Percentiles rank a stretch among this genome's conserved stretches.
Evolutionary conservation across 352 stramenopile species (phyloP).

Genomic region (Globisporangium parvum): DNA sequence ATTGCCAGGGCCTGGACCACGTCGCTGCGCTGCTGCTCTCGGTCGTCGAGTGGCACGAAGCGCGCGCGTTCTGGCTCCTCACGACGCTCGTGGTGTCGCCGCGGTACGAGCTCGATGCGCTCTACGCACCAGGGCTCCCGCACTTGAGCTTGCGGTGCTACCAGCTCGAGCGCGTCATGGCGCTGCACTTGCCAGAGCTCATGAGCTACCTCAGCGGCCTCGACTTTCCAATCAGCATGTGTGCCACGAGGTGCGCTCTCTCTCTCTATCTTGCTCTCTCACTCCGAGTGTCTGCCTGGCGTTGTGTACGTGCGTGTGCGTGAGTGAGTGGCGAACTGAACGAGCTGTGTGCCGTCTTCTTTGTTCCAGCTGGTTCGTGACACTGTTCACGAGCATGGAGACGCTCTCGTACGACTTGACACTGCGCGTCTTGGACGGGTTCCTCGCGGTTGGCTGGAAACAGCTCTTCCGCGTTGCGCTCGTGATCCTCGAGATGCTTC

Average conservation of each 20-base stretch:
- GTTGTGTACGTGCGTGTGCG: no score
- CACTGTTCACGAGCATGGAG: slow-evolving; percentile 74
- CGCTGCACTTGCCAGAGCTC: slow-evolving; percentile 32
- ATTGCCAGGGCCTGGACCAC: slow-evolving; percentile 76
- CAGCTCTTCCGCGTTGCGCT: slow-evolving; percentile 62
- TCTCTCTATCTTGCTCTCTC: no score
- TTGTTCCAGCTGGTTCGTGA: slow-evolving; percentile 87
- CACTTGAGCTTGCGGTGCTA: slow-evolving; percentile 59
- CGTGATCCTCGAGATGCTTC: slow-evolving; percentile 42
- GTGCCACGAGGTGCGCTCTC: slow-evolving; percentile 43
- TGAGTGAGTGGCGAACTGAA: no score
- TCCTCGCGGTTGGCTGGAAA: slow-evolving; percentile 70
- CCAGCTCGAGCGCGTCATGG: slow-evolving; percentile 54
- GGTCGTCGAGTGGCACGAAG: slow-evolving; percentile 59
- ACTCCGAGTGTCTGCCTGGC: no score
- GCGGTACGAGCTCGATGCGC: slow-evolving; percentile 47
- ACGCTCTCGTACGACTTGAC: slow-evolving; percentile 50
- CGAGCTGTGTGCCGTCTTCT: no score
- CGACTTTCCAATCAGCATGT: slow-evolving; percentile 67
- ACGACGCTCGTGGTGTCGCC: slow-evolving; percentile 47
- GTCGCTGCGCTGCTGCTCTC: slow-evolving; percentile 58
- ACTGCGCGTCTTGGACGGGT: slow-evolving; percentile 58
- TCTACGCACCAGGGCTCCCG: slow-evolving; percentile 55
- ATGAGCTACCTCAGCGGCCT: slow-evolving; percentile 38
- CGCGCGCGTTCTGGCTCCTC: slow-evolving; percentile 63